These are phyloP conservation scores for Neurospora hispaniola DNA, from an alignment of 495 filamentous ascomycete genomes.

Conservation along the genomic window DNA sequence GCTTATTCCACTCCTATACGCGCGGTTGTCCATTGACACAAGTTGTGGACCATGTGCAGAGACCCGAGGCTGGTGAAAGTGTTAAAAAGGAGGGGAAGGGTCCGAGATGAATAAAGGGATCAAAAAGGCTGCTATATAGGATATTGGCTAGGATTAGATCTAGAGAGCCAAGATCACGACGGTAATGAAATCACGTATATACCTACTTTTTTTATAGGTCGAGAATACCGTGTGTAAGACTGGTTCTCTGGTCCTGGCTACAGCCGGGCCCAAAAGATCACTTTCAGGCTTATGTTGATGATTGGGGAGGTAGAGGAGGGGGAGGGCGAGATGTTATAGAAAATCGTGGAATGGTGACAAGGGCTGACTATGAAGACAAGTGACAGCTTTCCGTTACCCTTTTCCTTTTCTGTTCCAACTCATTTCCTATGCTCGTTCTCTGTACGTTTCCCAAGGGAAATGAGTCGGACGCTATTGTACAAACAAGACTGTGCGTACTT, in stretches of 20 bases:
- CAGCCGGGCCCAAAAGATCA: neutral
- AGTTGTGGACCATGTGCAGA: neutral
- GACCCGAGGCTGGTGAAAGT: neutral
- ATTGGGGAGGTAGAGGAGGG: neutral
- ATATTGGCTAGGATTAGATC: neutral
- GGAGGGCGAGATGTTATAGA: too few species aligned
- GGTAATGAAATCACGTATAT: neutral
- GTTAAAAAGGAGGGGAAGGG: neutral
- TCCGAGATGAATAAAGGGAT: neutral
- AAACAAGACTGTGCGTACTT: too few species aligned
- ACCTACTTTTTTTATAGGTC: neutral
- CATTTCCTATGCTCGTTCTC: too few species aligned
- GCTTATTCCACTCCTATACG: neutral
- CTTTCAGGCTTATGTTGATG: neutral
- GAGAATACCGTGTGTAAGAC: neutral
- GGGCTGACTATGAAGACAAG: neutral
- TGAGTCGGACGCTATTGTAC: too few species aligned
- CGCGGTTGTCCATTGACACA: too few species aligned
- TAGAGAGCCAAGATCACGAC: neutral
- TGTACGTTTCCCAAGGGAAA: too few species aligned
- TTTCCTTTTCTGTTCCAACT: too few species aligned
- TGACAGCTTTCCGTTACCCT: neutral
- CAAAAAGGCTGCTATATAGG: neutral
- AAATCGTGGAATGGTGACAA: neutral
- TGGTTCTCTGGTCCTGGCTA: neutral